A percentile compares a stretch with the other conserved stretches of the same genome.
Conservation (phyloP, 345 rosid genomes). For the Aegle marmelos region DNA sequence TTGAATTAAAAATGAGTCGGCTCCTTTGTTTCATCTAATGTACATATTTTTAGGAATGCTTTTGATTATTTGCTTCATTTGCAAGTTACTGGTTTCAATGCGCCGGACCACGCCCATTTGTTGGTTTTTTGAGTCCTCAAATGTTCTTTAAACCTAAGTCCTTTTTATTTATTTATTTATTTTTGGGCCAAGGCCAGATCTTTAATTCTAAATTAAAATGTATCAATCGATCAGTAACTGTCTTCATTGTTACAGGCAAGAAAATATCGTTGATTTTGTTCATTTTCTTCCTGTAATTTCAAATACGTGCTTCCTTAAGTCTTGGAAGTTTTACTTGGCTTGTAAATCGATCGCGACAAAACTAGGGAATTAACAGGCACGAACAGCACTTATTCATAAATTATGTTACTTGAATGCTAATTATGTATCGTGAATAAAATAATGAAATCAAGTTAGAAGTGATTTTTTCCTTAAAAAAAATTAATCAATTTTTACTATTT, state of each 20-base stretch:
- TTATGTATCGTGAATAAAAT: neutral
- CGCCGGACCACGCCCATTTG: slow-evolving; percentile 15
- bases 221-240: neutral
- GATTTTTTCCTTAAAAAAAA: too few species aligned
- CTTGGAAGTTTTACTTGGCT: slow-evolving; percentile 8
- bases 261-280: slow-evolving; percentile 13
- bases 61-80: slow-evolving; percentile 13
- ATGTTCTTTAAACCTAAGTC: neutral
- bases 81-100: neutral
- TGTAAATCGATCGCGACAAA: slow-evolving; percentile 18
- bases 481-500: too few species aligned
- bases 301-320: slow-evolving; percentile 8
- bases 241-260: slow-evolving; percentile 14
- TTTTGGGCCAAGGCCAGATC: neutral
- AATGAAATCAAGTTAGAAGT: neutral
- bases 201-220: neutral
- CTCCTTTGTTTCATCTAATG: slow-evolving; percentile 42
- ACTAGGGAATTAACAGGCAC: slow-evolving; percentile 15
- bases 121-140: neutral
- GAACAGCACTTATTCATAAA: too few species aligned
- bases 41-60: neutral
- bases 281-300: neutral
- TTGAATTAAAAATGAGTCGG: slow-evolving; percentile 31
- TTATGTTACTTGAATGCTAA: neutral
- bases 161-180: neutral